phyloP scores from a whole-genome alignment of 2,329 filamentous ascomycete genomes.

The Helotiales sp. region DNA sequence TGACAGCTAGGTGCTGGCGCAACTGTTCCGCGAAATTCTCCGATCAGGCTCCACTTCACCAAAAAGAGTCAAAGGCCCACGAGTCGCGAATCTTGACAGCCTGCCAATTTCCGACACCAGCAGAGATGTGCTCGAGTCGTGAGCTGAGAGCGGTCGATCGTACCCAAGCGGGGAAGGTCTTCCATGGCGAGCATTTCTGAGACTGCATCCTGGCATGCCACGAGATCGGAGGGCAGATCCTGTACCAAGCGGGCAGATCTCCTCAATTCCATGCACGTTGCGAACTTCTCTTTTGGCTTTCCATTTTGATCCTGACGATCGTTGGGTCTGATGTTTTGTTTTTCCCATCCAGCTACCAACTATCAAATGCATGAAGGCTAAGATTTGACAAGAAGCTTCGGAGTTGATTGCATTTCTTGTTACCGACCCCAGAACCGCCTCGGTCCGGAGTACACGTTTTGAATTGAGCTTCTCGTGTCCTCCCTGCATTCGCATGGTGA shows the following conservation, averaged over 20 bases:
- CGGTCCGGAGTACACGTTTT: background rate
- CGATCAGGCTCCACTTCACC: background rate
- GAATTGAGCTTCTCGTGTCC: background rate
- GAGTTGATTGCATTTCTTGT: background rate
- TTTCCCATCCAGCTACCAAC: background rate
- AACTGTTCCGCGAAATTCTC: conserved; percentile 2
- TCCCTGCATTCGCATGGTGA: background rate
- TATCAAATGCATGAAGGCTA: background rate
- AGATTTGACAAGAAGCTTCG: background rate
- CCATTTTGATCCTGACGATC: background rate
- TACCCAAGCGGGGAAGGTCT: background rate
- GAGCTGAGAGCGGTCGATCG: conserved; percentile 2
- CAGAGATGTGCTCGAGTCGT: no score
- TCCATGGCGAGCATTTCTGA: conserved; percentile 1
- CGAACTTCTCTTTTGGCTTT: background rate
- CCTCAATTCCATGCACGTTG: background rate
- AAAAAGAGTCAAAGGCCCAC: background rate
- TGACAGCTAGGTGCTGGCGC: background rate
- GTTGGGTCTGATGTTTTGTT: background rate
- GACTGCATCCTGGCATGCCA: background rate
- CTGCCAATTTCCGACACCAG: no score
- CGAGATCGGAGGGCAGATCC: conserved; percentile 3
- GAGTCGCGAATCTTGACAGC: background rate
- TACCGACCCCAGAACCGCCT: background rate
- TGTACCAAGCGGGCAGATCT: background rate